Percentiles rank a stretch among this genome's conserved stretches.
These are phyloP conservation scores for Trichoderma koningii DNA, from an alignment of 2,329 filamentous ascomycete species.

Conservation along the genomic window DNA sequence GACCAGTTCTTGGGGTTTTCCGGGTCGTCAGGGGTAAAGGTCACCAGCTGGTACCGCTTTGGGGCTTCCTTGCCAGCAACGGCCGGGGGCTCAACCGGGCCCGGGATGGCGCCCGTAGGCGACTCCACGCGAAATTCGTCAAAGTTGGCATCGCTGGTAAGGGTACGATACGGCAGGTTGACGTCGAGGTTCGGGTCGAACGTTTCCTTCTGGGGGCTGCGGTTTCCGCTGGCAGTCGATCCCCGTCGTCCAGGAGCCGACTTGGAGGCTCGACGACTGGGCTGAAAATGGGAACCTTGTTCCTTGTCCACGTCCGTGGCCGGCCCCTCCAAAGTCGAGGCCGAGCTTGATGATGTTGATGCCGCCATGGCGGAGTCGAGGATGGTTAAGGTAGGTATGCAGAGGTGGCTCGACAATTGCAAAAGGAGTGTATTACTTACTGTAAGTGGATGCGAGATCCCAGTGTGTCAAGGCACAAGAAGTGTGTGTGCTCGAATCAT, in stretches of 20 bases:
- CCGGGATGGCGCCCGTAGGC: slow-evolving; percentile 61
- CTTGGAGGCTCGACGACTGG: slow-evolving; percentile 8
- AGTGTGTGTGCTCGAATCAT: slow-evolving; percentile 24
- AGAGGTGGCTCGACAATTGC: not conserved
- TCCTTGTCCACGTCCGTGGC: not conserved
- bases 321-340: slow-evolving; percentile 5
- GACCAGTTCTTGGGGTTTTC: slow-evolving; percentile 87
- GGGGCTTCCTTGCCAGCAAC: slow-evolving; percentile 32
- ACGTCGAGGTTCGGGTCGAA: slow-evolving; percentile 49
- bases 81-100: slow-evolving; percentile 37
- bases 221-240: slow-evolving; percentile 7
- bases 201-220: slow-evolving; percentile 38
- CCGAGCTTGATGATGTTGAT: slow-evolving; percentile 4
- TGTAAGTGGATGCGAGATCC: slow-evolving; percentile 3
- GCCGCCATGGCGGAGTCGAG: slow-evolving; percentile 1
- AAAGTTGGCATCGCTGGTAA: slow-evolving; percentile 62
- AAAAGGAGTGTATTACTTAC: not conserved
- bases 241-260: not conserved
- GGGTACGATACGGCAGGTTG: slow-evolving; percentile 66
- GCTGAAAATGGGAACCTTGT: not conserved
- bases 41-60: slow-evolving; percentile 55
- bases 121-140: slow-evolving; percentile 69
- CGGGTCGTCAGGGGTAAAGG: slow-evolving; percentile 68
- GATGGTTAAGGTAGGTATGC: not conserved
- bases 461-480: not conserved